Evolutionary conservation across 768 basidiomycete genomes (phyloP).

Genomic region (Tephrocybe sp.): DNA sequence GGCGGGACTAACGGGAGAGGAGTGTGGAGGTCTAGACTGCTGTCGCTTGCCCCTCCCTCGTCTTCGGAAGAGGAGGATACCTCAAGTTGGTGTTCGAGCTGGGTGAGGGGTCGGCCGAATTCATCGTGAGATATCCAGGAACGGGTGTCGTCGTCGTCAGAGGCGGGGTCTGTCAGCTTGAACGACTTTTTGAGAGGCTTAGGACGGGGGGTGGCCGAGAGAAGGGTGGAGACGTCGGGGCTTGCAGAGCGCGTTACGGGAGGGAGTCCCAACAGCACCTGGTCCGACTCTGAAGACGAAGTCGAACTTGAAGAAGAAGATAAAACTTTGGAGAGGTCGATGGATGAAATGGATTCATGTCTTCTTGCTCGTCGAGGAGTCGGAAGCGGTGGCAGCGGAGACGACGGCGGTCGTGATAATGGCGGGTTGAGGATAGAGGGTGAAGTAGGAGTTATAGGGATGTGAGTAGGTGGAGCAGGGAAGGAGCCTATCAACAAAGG

Average conservation of each 20-base stretch:
- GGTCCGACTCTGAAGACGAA: no score
- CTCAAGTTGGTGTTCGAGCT: constrained; percentile 20
- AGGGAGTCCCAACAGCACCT: no score
- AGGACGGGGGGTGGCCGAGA: constrained; percentile 24
- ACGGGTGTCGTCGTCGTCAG: constrained; percentile 21
- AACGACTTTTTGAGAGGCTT: background rate
- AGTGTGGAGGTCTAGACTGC: constrained; percentile 68
- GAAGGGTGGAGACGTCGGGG: constrained; percentile 25
- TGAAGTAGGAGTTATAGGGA: constrained; percentile 31
- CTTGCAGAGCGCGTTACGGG: constrained; percentile 14
- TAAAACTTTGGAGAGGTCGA: constrained; percentile 38
- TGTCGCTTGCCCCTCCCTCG: constrained; percentile 38
- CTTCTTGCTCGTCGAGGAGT: constrained; percentile 46
- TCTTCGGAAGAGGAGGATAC: constrained; percentile 16
- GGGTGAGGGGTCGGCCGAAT: constrained; percentile 10
- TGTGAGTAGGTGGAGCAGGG: constrained; percentile 42
- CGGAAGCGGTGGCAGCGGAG: constrained; percentile 67
- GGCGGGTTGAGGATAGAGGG: constrained; percentile 50
- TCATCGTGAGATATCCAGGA: constrained; percentile 25
- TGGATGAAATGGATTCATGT: constrained; percentile 31
- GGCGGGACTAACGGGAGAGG: constrained; percentile 58
- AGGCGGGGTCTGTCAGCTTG: no score
- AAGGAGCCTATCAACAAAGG: constrained; percentile 37
- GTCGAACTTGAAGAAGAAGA: no score
- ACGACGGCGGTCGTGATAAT: constrained; percentile 54